Conservation (phyloP, 495 filamentous ascomycete species). For the Baudoinia panamericana region DNA sequence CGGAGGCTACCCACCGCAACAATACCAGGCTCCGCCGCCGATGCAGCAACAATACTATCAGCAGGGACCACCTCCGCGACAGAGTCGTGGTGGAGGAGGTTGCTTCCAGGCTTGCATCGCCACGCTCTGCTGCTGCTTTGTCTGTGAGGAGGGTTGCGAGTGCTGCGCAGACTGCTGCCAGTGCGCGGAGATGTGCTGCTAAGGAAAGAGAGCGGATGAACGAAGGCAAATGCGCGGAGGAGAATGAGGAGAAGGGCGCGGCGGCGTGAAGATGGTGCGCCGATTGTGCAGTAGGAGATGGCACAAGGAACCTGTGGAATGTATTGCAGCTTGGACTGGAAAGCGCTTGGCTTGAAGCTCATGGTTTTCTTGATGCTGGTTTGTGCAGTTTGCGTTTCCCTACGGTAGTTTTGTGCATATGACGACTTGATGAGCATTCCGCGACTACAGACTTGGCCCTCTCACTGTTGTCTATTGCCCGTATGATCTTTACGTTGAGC, state of each 20-base stretch:
- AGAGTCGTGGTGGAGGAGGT: slow-evolving; percentile 29
- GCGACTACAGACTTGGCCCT: too few relatives aligned
- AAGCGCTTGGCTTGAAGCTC: too few relatives aligned
- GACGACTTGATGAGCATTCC: too few relatives aligned
- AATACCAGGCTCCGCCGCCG: not conserved
- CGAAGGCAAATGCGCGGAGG: not conserved
- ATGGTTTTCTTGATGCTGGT: too few relatives aligned
- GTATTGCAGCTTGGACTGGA: too few relatives aligned
- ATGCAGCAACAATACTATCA: slow-evolving; percentile 36
- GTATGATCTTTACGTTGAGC: too few relatives aligned
- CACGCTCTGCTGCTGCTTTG: slow-evolving; percentile 62
- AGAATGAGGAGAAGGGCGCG: not conserved
- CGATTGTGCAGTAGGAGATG: too few relatives aligned
- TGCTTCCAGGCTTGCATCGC: slow-evolving; percentile 48
- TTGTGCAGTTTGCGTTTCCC: too few relatives aligned
- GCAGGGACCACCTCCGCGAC: slow-evolving; percentile 42
- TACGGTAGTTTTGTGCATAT: too few relatives aligned
- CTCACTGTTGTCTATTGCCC: too few relatives aligned
- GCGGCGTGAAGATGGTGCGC: too few relatives aligned
- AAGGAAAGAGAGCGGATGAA: not conserved
- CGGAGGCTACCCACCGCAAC: not conserved
- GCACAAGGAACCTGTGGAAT: too few relatives aligned
- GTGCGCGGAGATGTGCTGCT: slow-evolving; percentile 27
- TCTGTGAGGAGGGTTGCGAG: slow-evolving; percentile 66
- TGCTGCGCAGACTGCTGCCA: slow-evolving; percentile 45